Conservation (phyloP, 2,329 filamentous ascomycete species). For the Penicillium sp. region DNA sequence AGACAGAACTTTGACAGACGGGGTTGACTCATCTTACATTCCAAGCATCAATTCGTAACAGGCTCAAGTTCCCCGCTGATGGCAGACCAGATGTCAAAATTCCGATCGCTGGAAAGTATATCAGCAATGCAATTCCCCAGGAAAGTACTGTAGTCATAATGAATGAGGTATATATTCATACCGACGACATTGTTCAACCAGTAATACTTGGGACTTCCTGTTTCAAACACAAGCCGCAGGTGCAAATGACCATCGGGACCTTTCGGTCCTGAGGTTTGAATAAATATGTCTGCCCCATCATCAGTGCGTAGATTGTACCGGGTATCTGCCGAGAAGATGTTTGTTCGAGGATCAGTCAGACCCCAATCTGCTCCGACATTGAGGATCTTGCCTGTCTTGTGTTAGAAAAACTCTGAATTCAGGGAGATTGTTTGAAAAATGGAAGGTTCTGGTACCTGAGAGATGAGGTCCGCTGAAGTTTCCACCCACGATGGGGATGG, state of each 20-base stretch:
- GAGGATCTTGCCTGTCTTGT: slow-evolving; percentile 29
- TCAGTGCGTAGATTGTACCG: slow-evolving; percentile 36
- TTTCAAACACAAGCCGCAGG: slow-evolving; percentile 33
- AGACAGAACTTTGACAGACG: neutral
- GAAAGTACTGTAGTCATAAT: too few relatives aligned
- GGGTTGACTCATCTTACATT: slow-evolving; percentile 28
- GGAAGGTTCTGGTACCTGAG: slow-evolving; percentile 18
- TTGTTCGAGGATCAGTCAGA: slow-evolving; percentile 29
- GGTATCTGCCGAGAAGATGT: slow-evolving; percentile 37
- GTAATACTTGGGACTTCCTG: slow-evolving; percentile 34
- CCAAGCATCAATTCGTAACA: slow-evolving; percentile 36
- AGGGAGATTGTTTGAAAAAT: too few relatives aligned
- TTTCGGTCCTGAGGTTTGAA: slow-evolving; percentile 32
- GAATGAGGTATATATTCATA: too few relatives aligned
- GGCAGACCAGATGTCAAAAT: slow-evolving; percentile 24
- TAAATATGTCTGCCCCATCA: slow-evolving; percentile 34
- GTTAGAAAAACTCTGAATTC: neutral
- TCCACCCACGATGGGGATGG: slow-evolving; percentile 37
- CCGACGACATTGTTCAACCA: slow-evolving; percentile 39
- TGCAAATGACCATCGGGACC: slow-evolving; percentile 31
- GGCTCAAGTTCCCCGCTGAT: slow-evolving; percentile 16
- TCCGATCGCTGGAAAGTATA: slow-evolving; percentile 28
- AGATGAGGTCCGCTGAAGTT: slow-evolving; percentile 37
- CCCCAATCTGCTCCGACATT: slow-evolving; percentile 39
- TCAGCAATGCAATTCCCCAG: too few relatives aligned